Evolutionary conservation across 2,329 filamentous ascomycete species (phyloP).

Genomic region (Calonectria naviculata): DNA sequence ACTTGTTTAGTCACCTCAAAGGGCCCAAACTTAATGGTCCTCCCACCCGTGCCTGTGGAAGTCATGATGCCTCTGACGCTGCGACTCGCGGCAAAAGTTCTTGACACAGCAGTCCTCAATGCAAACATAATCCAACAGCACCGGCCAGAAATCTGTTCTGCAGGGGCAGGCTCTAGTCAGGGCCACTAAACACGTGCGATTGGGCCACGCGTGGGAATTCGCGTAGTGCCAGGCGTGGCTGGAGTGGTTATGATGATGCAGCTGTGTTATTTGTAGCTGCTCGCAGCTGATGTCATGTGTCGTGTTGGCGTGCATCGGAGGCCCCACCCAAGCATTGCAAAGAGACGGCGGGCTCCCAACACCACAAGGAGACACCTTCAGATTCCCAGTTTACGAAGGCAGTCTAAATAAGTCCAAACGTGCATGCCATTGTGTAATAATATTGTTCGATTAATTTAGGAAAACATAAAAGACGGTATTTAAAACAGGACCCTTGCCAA

Average conservation of each 20-base stretch:
- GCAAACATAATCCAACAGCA: constrained; percentile 34
- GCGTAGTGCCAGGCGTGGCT: neutral
- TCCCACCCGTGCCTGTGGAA: constrained; percentile 36
- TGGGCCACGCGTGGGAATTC: neutral
- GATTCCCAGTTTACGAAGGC: neutral
- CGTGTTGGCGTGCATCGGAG: neutral
- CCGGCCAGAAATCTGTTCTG: neutral
- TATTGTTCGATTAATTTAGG: neutral
- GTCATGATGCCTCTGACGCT: constrained; percentile 43
- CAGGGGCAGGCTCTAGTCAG: neutral
- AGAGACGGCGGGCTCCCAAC: neutral
- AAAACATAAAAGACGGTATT: neutral
- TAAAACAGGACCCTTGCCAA: neutral
- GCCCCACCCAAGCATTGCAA: constrained; percentile 11
- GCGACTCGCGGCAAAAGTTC: constrained; percentile 19
- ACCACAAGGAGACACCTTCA: neutral
- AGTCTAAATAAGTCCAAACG: neutral
- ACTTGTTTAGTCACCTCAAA: constrained; percentile 83
- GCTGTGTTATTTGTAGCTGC: constrained; percentile 4
- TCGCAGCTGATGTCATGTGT: constrained; percentile 35
- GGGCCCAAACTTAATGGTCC: constrained; percentile 74
- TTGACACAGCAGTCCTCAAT: constrained; percentile 16
- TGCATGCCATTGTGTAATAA: neutral
- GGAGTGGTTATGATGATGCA: neutral
- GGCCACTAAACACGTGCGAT: neutral